Evolutionary conservation across 345 rosid genomes (phyloP), one percentile per base, ranked within the genome.

Genomic region (Boechera retrofracta): DNA sequence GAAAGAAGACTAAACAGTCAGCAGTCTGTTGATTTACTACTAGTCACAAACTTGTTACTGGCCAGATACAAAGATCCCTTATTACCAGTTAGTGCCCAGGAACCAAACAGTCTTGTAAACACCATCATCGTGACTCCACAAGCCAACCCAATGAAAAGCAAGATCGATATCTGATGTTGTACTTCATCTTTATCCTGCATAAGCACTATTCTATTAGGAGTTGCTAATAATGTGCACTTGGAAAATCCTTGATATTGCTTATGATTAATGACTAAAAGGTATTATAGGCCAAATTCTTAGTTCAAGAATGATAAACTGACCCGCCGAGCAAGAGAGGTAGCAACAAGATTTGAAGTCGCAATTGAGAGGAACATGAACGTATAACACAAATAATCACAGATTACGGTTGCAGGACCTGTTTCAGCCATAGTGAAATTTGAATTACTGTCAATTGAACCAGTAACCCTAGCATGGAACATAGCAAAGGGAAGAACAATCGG

Each of bases 121-220:
- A 85, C 48, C 77, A 94, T 84, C 98, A 94, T 87, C 44, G 79
- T 62, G 71, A 86, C 24, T 60, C 98, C 97, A 74, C 92, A 87
- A 76, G 80, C 76, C 85, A 92, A 80, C 18, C 96, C 96, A 5
- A 86, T 75, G 82, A 87, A 92, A 61, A 92, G 90, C 77, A 90
- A 85, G 77, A 87, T 75, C n/a, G 98, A 95, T 77, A 94, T 89
- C 81, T 92, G 96, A 81, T 90, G 97, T 53, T 92, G 98, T 72
- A 88, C 97, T 78, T 86, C 90, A 6, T 83, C 76, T 83, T 84
- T 89, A 80, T 88, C 94, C 98, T 95, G 89, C 87, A 78, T 10
- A 56, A 67, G 33, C 64, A 48, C 41, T 68, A 10, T 5, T 71
- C 58, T n/a, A 26, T 70, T 70, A 76, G 55, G 74, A 75, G 44